These are phyloP conservation scores for Pseudohalonectria lignicola DNA, from an alignment of 2,329 filamentous ascomycete genomes.

Conservation along the genomic window DNA sequence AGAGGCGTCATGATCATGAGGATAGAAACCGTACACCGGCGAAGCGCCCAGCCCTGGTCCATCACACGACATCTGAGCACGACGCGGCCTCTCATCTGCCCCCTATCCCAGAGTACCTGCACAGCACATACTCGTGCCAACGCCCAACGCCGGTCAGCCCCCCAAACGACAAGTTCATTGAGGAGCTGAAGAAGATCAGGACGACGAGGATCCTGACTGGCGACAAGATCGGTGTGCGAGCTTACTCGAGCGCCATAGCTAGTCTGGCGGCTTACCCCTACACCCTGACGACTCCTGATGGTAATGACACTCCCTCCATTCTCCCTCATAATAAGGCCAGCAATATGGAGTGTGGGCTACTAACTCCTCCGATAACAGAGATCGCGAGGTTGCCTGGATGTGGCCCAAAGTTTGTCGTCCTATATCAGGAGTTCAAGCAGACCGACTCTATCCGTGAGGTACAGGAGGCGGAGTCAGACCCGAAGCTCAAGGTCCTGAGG, in stretches of 20 bases:
- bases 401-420: conserved; percentile 63
- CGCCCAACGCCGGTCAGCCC: conserved; percentile 58
- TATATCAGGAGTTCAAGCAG: conserved; percentile 65
- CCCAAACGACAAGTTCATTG: conserved; percentile 67
- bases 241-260: conserved; percentile 82
- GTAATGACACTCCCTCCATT: too few relatives aligned
- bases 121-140: conserved; percentile 67
- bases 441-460: conserved; percentile 53
- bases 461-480: conserved; percentile 50
- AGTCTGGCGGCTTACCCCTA: conserved; percentile 71
- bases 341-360: too few relatives aligned
- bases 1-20: too few relatives aligned
- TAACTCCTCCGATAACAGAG: conserved; percentile 21
- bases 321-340: too few relatives aligned
- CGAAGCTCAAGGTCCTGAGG: conserved; percentile 51
- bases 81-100: conserved; percentile 49
- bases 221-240: conserved; percentile 70
- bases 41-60: conserved; percentile 41
- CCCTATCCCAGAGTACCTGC: conserved; percentile 54
- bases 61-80: conserved; percentile 69
- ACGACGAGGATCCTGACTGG: conserved; percentile 57
- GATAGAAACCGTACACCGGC: too few relatives aligned
- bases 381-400: conserved; percentile 62
- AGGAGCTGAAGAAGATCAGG: conserved; percentile 63
- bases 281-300: conserved; percentile 24